These are phyloP conservation scores for Psilocybe sp. DNA, from an alignment of 768 basidiomycete species.

Conservation along the genomic window DNA sequence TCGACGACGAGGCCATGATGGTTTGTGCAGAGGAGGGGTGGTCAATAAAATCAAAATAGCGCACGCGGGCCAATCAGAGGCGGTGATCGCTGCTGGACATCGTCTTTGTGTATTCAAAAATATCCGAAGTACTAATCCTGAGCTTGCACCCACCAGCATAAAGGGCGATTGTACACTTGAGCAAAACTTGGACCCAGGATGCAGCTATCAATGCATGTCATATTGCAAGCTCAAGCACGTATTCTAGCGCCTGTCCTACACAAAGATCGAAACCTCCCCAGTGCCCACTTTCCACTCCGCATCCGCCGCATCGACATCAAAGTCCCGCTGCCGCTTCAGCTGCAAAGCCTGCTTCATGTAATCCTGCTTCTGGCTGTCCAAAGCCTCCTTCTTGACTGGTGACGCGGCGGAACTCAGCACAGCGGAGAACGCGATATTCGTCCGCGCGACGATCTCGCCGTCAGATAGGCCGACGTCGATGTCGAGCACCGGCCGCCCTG, in stretches of 20 bases:
- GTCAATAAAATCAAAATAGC: too few relatives aligned
- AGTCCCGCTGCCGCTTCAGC: conserved; percentile 55
- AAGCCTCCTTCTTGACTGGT: not conserved
- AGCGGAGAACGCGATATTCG: conserved; percentile 2
- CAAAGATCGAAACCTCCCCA: conserved; percentile 42
- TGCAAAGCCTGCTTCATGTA: conserved; percentile 35
- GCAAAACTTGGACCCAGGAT: not conserved
- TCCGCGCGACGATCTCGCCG: conserved; percentile 40
- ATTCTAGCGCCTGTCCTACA: conserved; percentile 11
- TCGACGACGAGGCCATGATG: conserved; percentile 31
- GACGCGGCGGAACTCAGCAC: not conserved
- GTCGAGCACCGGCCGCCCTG: conserved; percentile 47
- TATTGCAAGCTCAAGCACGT: too few relatives aligned
- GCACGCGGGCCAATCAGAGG: not conserved
- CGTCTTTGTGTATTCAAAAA: too few relatives aligned
- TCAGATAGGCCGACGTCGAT: conserved; percentile 57
- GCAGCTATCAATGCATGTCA: too few relatives aligned
- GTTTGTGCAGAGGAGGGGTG: not conserved
- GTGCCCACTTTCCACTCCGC: conserved; percentile 72
- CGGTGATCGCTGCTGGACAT: not conserved
- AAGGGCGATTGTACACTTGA: not conserved
- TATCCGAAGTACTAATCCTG: too few relatives aligned
- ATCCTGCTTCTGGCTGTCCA: conserved; percentile 21
- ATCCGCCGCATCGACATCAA: conserved; percentile 59
- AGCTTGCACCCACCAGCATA: too few relatives aligned